Evolutionary conservation across 2,329 filamentous ascomycete species (phyloP).

Genomic region (Diaporthe citrichinensis): DNA sequence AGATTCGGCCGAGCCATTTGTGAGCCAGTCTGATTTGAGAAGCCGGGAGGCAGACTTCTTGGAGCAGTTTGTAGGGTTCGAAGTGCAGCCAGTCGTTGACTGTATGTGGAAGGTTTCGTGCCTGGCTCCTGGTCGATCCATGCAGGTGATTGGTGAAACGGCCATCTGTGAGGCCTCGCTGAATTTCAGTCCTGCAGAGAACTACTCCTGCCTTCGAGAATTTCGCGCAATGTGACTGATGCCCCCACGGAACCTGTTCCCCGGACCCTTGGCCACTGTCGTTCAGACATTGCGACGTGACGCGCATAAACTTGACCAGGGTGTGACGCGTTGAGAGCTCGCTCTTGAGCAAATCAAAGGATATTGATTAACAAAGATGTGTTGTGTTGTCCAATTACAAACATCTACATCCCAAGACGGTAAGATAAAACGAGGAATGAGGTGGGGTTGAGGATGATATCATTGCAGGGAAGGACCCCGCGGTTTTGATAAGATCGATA

Average conservation of each 20-base stretch:
- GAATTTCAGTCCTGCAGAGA: too few relatives aligned
- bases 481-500: constrained; percentile 5
- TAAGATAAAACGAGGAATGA: neutral
- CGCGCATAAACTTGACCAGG: neutral
- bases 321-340: neutral
- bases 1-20: neutral
- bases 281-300: neutral
- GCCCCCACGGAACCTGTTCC: neutral
- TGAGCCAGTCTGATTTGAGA: neutral
- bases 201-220: neutral
- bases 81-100: neutral
- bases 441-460: constrained; percentile 18
- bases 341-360: neutral
- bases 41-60: neutral
- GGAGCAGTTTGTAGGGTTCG: neutral
- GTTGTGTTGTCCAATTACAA: neutral
- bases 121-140: neutral
- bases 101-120: neutral
- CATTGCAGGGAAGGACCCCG: constrained; percentile 11
- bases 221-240: neutral
- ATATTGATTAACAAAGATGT: neutral
- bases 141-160: neutral
- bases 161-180: neutral
- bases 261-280: neutral
- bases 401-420: neutral